A percentile compares a stretch with the other conserved stretches of the same genome.
phyloP scores from a whole-genome alignment of 2,329 filamentous ascomycete genomes.

The Sphaerulina vaccinii region DNA sequence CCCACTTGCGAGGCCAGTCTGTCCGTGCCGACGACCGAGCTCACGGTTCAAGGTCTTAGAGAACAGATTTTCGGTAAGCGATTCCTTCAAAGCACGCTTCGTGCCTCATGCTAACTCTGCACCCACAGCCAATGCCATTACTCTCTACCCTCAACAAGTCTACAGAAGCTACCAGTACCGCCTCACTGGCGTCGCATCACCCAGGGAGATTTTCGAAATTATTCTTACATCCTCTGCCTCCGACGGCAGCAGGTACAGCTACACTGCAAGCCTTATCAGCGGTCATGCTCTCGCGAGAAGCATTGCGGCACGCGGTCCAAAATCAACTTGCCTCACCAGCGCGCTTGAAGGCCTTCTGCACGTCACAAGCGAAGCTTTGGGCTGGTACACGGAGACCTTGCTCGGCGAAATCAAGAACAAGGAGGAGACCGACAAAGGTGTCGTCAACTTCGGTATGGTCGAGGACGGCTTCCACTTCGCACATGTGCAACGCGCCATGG shows the following conservation, averaged over 20 bases:
- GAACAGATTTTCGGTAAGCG: conserved; percentile 22
- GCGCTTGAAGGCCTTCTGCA: conserved; percentile 15
- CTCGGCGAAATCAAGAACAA: conserved; percentile 16
- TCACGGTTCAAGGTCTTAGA: conserved; percentile 7
- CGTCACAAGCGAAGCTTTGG: conserved; percentile 10
- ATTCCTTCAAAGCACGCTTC: not conserved
- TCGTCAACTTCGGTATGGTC: conserved; percentile 16
- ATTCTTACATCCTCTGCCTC: conserved; percentile 7
- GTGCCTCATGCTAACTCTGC: conserved; percentile 4
- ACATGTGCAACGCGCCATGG: conserved; percentile 5
- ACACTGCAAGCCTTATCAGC: conserved; percentile 14
- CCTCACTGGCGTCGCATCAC: conserved; percentile 3
- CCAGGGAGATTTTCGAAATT: conserved; percentile 18
- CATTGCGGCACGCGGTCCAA: conserved; percentile 9
- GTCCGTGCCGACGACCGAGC: not conserved
- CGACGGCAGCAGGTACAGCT: not conserved
- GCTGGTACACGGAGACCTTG: conserved; percentile 20
- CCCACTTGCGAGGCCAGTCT: not conserved
- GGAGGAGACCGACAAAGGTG: conserved; percentile 16
- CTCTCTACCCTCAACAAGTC: conserved; percentile 17
- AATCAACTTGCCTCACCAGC: not conserved
- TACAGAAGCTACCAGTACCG: not conserved
- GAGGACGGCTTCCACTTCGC: conserved; percentile 21
- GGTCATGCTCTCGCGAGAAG: not conserved
- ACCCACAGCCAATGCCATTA: conserved; percentile 17